phyloP scores from a whole-genome alignment of 169 alveolate species.

The Plasmodium inui region DNA sequence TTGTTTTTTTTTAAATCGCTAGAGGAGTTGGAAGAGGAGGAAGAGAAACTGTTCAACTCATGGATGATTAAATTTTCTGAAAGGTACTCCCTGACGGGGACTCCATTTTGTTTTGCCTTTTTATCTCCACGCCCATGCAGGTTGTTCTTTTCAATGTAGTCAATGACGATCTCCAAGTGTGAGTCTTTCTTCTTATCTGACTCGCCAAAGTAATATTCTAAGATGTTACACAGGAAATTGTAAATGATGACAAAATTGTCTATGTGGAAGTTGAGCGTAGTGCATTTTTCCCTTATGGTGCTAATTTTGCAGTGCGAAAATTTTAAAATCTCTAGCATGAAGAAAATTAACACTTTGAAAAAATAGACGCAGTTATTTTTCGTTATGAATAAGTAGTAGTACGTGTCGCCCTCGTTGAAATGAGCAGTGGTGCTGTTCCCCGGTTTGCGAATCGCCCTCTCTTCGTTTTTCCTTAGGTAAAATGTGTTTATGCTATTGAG shows the following conservation, averaged over 20 bases:
- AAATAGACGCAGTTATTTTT: constrained; percentile 57
- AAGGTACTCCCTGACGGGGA: neutral
- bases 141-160: constrained; percentile 33
- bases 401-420: constrained; percentile 31
- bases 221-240: constrained; percentile 39
- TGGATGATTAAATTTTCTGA: neutral
- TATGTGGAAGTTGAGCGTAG: constrained; percentile 25
- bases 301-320: constrained; percentile 21
- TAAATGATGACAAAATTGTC: constrained; percentile 51
- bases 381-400: constrained; percentile 63
- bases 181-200: neutral
- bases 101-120: neutral
- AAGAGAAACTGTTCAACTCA: constrained; percentile 1
- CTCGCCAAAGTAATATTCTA: constrained; percentile 33
- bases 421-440: neutral
- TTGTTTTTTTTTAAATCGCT: constrained; percentile 18
- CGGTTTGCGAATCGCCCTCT: neutral
- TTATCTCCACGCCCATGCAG: neutral
- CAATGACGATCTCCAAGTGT: constrained; percentile 14
- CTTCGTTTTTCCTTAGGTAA: constrained; percentile 12
- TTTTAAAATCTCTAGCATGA: constrained; percentile 57
- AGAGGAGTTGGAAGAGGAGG: constrained; percentile 30
- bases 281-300: constrained; percentile 1
- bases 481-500: constrained; percentile 12
- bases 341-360: constrained; percentile 37